These are phyloP conservation scores for Fragilaria crotonensis DNA, from an alignment of 108 stramenopile species.

Conservation along the genomic window DNA sequence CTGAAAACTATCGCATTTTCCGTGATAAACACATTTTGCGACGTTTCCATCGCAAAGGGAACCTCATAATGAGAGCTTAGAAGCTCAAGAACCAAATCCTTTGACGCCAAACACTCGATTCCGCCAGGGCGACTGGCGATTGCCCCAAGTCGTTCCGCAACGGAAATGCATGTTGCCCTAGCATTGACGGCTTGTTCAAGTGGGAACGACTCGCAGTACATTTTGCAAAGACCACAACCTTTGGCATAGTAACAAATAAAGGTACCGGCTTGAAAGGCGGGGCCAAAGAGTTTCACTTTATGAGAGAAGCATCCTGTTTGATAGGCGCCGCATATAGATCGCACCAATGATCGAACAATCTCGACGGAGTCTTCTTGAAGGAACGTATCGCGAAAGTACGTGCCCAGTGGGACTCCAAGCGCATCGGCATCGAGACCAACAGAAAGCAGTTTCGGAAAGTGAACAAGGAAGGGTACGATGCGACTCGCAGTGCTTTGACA, in stretches of 20 bases:
- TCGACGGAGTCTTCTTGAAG: background rate
- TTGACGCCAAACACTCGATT: background rate
- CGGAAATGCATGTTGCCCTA: background rate
- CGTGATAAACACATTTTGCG: background rate
- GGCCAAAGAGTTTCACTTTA: background rate
- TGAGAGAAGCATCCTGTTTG: background rate
- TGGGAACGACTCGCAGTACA: background rate
- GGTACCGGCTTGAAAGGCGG: background rate
- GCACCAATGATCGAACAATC: background rate
- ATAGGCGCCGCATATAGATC: background rate
- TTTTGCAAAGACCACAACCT: background rate
- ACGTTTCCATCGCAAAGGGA: background rate
- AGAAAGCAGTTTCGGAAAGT: background rate
- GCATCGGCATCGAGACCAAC: background rate
- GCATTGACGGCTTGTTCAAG: background rate
- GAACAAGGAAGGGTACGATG: background rate
- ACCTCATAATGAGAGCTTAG: background rate
- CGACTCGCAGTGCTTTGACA: background rate
- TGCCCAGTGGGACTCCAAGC: background rate
- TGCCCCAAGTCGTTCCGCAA: background rate
- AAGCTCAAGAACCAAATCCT: background rate
- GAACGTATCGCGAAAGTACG: background rate
- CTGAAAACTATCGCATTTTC: background rate
- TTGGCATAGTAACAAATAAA: background rate
- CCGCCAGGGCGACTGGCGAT: background rate